Base-by-base conservation (phyloP, 768 basidiomycete species). In the Omphalotus guepiniiformis region DNA sequence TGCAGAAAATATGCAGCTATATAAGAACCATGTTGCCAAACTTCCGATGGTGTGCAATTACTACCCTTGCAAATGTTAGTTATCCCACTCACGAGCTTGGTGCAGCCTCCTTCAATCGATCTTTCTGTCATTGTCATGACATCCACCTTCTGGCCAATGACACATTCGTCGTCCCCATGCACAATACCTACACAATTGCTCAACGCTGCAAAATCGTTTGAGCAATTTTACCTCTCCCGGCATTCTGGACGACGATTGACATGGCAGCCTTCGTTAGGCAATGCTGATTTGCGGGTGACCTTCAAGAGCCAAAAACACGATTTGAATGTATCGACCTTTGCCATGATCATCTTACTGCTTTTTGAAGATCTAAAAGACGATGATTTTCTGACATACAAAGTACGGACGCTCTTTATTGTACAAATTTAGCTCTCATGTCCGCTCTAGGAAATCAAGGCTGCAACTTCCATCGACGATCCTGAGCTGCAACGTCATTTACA, bases 401-500 rank as follows among this genome's bases (percentile, higher is more conserved):
- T 90, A 50, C 50, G 82, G 15, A 25, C 35, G 42, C 5, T 44
- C 25, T 16, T 36, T 36, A 3, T 29, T 37, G 8, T 16, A 22
- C 26, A 6, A 29, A 29, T 8, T 16, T 27, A 21, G n/a, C 9
- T 11, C 41, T 41, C 6, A 53, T 50, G 15, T 16, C 38, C 39
- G n/a, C 15, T 35, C 9, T 52, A 98, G 95, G 92, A 97, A 53
- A 88, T 99, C 57, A 81, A 83, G 63, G 63, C 76, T 7, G 77
- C 85, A 4, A 93, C 93, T 0, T 60, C 67, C 13, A 87, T 98
- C 47, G 79, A 82, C 0, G 83, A 92, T 16, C 51, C 52, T 0
- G 94, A 98, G 48, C 75, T 98, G 2, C 82, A 86, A 59, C 85
- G 96, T n/a, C 88, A 93, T 55, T 76, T 99, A 2, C 96, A 99